Conservation (phyloP, 2,329 filamentous ascomycete genomes). For the Aschersonia sp. region DNA sequence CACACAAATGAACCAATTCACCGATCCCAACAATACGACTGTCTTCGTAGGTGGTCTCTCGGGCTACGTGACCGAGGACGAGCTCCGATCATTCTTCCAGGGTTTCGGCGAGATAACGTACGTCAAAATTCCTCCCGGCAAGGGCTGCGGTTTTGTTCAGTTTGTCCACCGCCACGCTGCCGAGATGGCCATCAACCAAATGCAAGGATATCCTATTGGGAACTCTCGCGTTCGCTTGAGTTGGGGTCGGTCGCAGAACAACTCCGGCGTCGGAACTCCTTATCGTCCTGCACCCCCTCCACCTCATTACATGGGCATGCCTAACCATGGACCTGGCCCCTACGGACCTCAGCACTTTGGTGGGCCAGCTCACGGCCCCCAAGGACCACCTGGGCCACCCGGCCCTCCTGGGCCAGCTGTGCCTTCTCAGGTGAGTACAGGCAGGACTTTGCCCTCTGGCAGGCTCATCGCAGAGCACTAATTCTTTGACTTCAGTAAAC, state of each 20-base stretch:
- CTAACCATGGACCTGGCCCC: constrained; percentile 25
- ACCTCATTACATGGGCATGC: constrained; percentile 39
- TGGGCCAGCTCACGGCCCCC: constrained; percentile 21
- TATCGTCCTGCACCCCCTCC: constrained; percentile 79
- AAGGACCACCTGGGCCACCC: constrained; percentile 21
- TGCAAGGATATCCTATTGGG: constrained; percentile 98
- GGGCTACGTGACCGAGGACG: constrained; percentile 96
- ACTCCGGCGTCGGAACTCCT: constrained; percentile 93
- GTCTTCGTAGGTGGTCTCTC: constrained; percentile 96
- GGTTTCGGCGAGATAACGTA: constrained; percentile 99
- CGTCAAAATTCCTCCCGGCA: constrained; percentile 98
- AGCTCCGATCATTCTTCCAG: constrained; percentile 99
- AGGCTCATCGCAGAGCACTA: too few relatives aligned
- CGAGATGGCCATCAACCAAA: constrained; percentile 99
- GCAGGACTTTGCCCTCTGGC: not conserved
- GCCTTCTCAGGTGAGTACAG: constrained; percentile 22
- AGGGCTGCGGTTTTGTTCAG: constrained; percentile 97
- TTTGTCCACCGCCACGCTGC: constrained; percentile 97
- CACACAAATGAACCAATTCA: constrained; percentile 91
- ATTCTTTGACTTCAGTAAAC: not conserved
- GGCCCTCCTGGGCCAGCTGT: constrained; percentile 21
- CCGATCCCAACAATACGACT: constrained; percentile 97
- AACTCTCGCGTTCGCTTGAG: constrained; percentile 95
- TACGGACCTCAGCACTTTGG: constrained; percentile 23
- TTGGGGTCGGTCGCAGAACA: constrained; percentile 98